Evolutionary conservation across 2,329 filamentous ascomycete genomes (phyloP).

Genomic region (Chaetomiaceae sp.): DNA sequence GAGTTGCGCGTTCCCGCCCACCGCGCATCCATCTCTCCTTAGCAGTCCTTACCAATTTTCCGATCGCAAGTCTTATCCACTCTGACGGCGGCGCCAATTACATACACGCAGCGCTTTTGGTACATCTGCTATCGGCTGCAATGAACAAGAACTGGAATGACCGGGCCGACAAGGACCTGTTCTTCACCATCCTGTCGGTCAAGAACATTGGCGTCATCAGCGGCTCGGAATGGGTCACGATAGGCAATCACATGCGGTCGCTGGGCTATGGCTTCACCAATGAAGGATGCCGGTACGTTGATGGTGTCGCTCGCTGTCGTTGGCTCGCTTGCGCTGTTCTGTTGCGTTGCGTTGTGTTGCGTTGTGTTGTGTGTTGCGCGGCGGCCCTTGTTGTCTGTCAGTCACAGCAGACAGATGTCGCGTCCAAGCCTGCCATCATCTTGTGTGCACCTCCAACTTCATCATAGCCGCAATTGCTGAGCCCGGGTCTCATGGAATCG

Average conservation of each 20-base stretch:
- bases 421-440: no score
- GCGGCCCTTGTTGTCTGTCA: no score
- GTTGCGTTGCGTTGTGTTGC: background rate
- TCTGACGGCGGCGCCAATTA: constrained; percentile 4
- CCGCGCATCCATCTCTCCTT: constrained; percentile 23
- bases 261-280: constrained; percentile 59
- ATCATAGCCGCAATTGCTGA: no score
- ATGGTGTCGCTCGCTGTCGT: background rate
- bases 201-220: constrained; percentile 60
- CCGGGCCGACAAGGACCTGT: constrained; percentile 55
- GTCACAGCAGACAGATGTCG: no score
- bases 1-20: constrained; percentile 11
- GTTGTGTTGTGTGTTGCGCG: background rate
- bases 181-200: constrained; percentile 56
- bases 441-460: no score
- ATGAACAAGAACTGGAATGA: constrained; percentile 59
- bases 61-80: constrained; percentile 15
- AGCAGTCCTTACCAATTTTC: constrained; percentile 27
- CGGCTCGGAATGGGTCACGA: constrained; percentile 55
- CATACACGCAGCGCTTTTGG: no score
- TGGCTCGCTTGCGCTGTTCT: no score
- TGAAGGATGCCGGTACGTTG: constrained; percentile 52
- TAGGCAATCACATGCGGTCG: constrained; percentile 54
- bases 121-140: constrained; percentile 23
- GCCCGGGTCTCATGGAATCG: no score